Evolutionary conservation across 208 protist species (phyloP).

Genomic region (Leishmania aethiopica): DNA sequence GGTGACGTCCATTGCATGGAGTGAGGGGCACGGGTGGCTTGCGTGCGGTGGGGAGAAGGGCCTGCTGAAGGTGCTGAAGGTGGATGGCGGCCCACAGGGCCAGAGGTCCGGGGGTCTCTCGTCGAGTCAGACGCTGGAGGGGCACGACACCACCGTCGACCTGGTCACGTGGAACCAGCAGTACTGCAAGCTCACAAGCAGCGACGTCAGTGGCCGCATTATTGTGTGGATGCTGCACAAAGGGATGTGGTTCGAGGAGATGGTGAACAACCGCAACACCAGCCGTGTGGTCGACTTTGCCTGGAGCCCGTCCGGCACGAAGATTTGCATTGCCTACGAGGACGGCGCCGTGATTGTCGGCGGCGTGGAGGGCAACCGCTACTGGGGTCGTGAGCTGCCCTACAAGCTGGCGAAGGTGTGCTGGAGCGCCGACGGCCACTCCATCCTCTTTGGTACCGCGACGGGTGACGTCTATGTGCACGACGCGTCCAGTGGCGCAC

Average conservation of each 20-base stretch:
- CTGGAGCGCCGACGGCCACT: conserved; percentile 95
- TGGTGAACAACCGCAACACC: conserved; percentile 98
- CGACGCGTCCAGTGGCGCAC: conserved; percentile 77
- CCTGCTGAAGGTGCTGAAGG: conserved; percentile 96
- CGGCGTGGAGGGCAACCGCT: conserved; percentile 94
- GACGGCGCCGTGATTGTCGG: conserved; percentile 97
- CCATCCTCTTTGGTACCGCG: conserved; percentile 92
- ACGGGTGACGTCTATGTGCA: conserved; percentile 91
- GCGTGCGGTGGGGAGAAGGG: conserved; percentile 96
- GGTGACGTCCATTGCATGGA: conserved; percentile 93
- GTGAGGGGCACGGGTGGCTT: conserved; percentile 96
- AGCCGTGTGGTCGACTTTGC: conserved; percentile 92
- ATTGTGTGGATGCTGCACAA: conserved; percentile 98
- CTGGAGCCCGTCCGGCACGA: conserved; percentile 94
- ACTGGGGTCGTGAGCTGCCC: conserved; percentile 96
- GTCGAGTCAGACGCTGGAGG: conserved; percentile 96
- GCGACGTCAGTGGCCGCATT: conserved; percentile 94
- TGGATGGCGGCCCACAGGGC: conserved; percentile 76
- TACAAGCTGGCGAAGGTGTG: conserved; percentile 85
- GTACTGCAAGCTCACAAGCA: conserved; percentile 96
- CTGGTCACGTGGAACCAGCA: conserved; percentile 96
- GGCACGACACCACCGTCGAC: conserved; percentile 83
- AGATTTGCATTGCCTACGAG: conserved; percentile 97
- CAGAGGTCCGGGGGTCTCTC: conserved; percentile 88
- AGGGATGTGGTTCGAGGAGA: conserved; percentile 98